Evolutionary conservation across 2,329 filamentous ascomycete genomes (phyloP).

Genomic region (Kalmusia sp.): DNA sequence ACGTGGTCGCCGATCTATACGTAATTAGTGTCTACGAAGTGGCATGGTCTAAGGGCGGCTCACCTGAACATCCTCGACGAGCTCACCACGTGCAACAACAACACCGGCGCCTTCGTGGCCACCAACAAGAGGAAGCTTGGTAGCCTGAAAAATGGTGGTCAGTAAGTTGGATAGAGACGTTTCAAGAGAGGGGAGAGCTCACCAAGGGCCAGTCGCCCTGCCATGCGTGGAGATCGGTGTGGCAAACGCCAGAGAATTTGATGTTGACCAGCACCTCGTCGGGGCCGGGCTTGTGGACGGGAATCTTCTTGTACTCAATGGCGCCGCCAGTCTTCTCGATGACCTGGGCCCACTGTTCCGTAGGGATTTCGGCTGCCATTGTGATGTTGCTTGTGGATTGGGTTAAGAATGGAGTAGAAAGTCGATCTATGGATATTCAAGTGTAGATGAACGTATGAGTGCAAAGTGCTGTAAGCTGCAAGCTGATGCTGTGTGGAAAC

Average conservation of each 20-base stretch:
- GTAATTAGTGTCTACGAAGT: background rate
- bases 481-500: conserved; percentile 5
- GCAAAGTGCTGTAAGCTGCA: background rate
- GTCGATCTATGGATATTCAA: no score
- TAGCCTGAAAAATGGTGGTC: conserved; percentile 45
- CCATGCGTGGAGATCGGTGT: conserved; percentile 83
- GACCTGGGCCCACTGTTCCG: conserved; percentile 90
- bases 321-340: conserved; percentile 79
- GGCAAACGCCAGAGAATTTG: conserved; percentile 90
- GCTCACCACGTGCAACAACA: conserved; percentile 78
- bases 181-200: conserved; percentile 9
- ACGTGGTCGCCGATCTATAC: conserved; percentile 76
- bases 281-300: conserved; percentile 79
- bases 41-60: background rate
- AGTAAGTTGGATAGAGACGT: conserved; percentile 15
- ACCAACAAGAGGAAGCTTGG: conserved; percentile 85
- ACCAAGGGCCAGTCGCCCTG: conserved; percentile 87
- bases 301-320: conserved; percentile 78
- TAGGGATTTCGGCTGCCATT: conserved; percentile 69
- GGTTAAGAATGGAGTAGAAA: no score
- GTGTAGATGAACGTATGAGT: background rate
- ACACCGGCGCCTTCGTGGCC: conserved; percentile 81
- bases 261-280: conserved; percentile 93
- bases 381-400: conserved; percentile 15
- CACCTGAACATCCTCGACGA: conserved; percentile 74